Evolutionary conservation across 768 basidiomycete species (phyloP).

Genomic region (Saitozyma podzolica): DNA sequence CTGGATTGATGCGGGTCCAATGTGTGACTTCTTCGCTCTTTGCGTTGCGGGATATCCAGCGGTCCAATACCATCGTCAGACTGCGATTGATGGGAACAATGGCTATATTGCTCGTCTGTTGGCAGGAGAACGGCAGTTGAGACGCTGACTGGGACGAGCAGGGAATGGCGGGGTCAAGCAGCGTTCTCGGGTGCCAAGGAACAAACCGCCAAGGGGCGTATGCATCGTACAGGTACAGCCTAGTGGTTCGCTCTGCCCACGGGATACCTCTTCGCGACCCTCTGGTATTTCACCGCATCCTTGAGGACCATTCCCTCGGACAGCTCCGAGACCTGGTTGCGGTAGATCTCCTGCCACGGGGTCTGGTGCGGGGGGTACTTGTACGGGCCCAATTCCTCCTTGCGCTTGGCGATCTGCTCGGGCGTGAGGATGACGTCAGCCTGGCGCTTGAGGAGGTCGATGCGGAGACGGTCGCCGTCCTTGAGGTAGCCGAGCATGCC

Average conservation of each 20-base stretch:
- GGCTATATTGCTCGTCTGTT: too few species aligned
- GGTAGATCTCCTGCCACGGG: slow-evolving; percentile 51
- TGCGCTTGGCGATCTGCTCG: slow-evolving; percentile 39
- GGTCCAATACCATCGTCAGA: too few species aligned
- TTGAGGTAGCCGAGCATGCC: slow-evolving; percentile 45
- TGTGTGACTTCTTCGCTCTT: too few species aligned
- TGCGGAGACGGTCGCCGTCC: slow-evolving; percentile 42
- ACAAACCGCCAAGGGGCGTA: too few species aligned
- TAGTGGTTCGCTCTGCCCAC: slow-evolving; percentile 43
- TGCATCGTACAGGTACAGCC: not conserved
- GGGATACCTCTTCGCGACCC: slow-evolving; percentile 42
- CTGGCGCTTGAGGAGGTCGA: slow-evolving; percentile 39
- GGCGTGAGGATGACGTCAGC: slow-evolving; percentile 40
- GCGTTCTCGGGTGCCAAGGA: too few species aligned
- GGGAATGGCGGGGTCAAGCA: too few species aligned
- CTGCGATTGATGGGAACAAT: too few species aligned
- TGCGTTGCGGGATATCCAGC: too few species aligned
- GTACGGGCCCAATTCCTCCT: slow-evolving; percentile 37
- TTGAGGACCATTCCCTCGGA: slow-evolving; percentile 51
- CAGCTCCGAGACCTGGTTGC: slow-evolving; percentile 43
- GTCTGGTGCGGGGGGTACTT: slow-evolving; percentile 42
- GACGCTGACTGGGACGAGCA: too few species aligned
- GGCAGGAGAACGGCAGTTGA: too few species aligned
- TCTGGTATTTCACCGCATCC: slow-evolving; percentile 47
- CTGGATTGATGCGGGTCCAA: too few species aligned